Evolutionary conservation across 2,329 filamentous ascomycete species (phyloP), one percentile per base, ranked within the genome.

Genomic region (Microsporum ferrugineum): DNA sequence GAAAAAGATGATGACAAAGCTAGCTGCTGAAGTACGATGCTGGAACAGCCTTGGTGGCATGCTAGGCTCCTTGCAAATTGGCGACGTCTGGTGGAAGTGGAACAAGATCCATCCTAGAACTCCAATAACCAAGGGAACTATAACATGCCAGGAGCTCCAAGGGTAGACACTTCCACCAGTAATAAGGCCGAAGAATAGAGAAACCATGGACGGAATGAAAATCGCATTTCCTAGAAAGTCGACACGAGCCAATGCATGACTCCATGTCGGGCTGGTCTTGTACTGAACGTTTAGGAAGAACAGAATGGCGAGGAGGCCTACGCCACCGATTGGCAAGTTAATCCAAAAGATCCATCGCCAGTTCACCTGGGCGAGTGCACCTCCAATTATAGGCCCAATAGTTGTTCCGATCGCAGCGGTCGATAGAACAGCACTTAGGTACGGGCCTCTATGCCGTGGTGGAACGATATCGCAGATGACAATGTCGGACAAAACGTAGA

Each of bases 381-480:
- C 63, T 53, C 65, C 64, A 34, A 66, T 45, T 56, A 66, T 59
- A 39, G 65, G 64, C 4, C 64, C 66, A 53, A 65, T 60, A 7
- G 59, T 61, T 12, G 60, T 57, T 7, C 62, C 79, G 5, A 81
- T 61, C 0, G 78, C 79, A 78, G 79, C 82, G 17, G 81, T 75
- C 23, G 68, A 65, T 39, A 71, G 61, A 3, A 61, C 63, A 41
- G 66, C 65, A 36, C 65, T 65, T 31, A 68, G 7, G 31, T 1
- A 86, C 69, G 68, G 27, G 27, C 73, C 75, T 33, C 77, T 66
- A 59, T 76, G 66, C 60, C 75, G 71, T 64, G 75, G 67, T n/a
- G 73, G 75, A 62, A 82, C 82, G 57, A 83, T 61, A 66, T 83
- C 80, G 7, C 74, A 75, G 33, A 82, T 76, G 49, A 75, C 76